A percentile compares a stretch with the other conserved stretches of the same genome.
Conservation (phyloP, 805 yeast genomes). For the Cyberlindnera misumaiensis region DNA sequence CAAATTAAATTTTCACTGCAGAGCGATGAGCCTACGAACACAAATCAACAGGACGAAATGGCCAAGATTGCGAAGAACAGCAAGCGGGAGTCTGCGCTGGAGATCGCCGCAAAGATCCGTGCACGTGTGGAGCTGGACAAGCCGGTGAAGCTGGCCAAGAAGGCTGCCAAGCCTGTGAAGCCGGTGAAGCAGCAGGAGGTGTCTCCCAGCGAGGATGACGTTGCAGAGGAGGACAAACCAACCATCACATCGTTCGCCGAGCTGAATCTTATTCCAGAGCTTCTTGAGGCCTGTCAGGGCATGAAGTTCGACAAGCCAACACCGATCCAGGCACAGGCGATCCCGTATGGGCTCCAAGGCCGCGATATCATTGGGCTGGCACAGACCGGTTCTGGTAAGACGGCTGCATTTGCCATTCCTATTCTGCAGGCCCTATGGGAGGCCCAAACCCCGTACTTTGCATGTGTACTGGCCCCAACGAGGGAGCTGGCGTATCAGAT, state of each 20-base stretch:
- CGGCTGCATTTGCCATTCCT: constrained; percentile 97
- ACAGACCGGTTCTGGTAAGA: constrained; percentile 96
- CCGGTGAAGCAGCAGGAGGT: constrained; percentile 7
- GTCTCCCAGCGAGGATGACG: constrained; percentile 20
- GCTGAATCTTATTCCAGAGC: constrained; percentile 65
- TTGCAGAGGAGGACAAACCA: constrained; percentile 13
- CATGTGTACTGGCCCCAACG: constrained; percentile 82
- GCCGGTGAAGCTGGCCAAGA: constrained; percentile 3
- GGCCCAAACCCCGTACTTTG: constrained; percentile 81
- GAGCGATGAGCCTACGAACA: too few relatives aligned
- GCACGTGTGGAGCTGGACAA: constrained; percentile 30
- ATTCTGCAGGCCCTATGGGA: constrained; percentile 87
- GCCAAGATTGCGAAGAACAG: constrained; percentile 21
- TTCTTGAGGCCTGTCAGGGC: constrained; percentile 69
- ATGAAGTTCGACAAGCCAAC: constrained; percentile 80
- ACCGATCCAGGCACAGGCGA: constrained; percentile 86
- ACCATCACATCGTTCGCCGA: constrained; percentile 41
- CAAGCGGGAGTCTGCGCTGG: constrained; percentile 32
- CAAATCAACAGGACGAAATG: too few relatives aligned
- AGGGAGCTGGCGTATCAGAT: constrained; percentile 84
- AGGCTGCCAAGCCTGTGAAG: constrained; percentile 1
- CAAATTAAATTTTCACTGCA: too few relatives aligned
- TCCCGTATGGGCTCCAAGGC: constrained; percentile 86
- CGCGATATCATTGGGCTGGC: constrained; percentile 94
- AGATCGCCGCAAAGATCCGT: constrained; percentile 52